These are phyloP conservation scores for Alternaria viburni DNA, from an alignment of 2,329 filamentous ascomycete species.

Conservation along the genomic window DNA sequence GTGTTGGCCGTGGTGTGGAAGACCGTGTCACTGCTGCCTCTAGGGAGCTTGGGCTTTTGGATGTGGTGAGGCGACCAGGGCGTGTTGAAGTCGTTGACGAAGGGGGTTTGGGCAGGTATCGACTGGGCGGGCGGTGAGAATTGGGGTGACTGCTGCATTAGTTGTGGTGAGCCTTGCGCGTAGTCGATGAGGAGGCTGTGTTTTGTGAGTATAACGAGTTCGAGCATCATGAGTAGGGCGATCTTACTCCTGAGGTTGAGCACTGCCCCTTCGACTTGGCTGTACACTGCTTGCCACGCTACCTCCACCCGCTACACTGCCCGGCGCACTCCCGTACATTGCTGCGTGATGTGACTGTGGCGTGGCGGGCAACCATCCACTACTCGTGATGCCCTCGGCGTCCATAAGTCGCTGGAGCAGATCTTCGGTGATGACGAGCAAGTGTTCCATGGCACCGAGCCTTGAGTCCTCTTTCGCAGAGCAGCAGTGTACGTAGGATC, in stretches of 20 bases:
- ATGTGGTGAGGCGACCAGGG: slow-evolving; percentile 28
- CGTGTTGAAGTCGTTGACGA: slow-evolving; percentile 28
- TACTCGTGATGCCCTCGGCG: slow-evolving; percentile 41
- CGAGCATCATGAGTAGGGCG: background rate
- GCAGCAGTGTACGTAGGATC: slow-evolving; percentile 43
- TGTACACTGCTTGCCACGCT: slow-evolving; percentile 27
- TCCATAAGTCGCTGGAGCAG: slow-evolving; percentile 41
- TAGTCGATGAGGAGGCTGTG: slow-evolving; percentile 9
- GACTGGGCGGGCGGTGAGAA: background rate
- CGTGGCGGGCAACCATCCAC: slow-evolving; percentile 45
- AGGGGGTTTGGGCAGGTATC: background rate
- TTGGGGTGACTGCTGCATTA: slow-evolving; percentile 4
- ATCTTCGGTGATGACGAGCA: slow-evolving; percentile 47
- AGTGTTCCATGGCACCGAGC: slow-evolving; percentile 40
- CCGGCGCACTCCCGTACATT: slow-evolving; percentile 24
- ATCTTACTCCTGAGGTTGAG: slow-evolving; percentile 34
- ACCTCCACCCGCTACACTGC: slow-evolving; percentile 21
- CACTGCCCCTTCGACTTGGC: slow-evolving; percentile 34
- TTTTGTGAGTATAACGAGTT: background rate
- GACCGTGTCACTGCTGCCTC: slow-evolving; percentile 34
- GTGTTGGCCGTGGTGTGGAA: slow-evolving; percentile 10
- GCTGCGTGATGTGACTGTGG: slow-evolving; percentile 42
- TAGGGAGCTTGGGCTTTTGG: slow-evolving; percentile 22
- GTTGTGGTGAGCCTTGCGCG: slow-evolving; percentile 4
- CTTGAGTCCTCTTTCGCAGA: slow-evolving; percentile 42